Conservation (phyloP, 1,284 basidiomycete species). For the Ganoderma multipileum region DNA sequence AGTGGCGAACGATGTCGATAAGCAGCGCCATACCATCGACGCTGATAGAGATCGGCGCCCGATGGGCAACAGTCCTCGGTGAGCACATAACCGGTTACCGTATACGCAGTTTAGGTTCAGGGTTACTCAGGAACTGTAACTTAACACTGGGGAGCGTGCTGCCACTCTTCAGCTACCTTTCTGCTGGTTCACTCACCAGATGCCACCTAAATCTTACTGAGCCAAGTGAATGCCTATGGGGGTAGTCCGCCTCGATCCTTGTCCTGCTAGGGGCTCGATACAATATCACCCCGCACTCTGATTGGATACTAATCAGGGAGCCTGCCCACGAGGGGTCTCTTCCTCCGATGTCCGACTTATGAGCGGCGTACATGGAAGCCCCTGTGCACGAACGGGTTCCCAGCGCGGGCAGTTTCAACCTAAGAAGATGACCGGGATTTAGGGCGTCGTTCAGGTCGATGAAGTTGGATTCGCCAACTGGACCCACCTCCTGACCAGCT, state of each 20-base stretch:
- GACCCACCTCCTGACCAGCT: background rate
- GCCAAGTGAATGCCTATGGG: background rate
- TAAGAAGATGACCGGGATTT: background rate
- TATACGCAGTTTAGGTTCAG: background rate
- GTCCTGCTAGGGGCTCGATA: background rate
- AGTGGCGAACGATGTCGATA: background rate
- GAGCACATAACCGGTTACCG: too few species aligned
- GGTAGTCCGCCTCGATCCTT: background rate
- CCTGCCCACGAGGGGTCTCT: background rate
- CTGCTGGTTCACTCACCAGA: background rate
- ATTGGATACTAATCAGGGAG: background rate
- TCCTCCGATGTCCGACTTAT: background rate
- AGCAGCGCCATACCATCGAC: too few species aligned
- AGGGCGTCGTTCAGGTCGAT: background rate
- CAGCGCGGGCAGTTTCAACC: background rate
- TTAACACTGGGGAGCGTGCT: background rate
- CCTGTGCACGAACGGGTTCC: background rate
- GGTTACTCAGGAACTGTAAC: background rate
- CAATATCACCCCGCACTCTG: background rate
- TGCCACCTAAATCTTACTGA: background rate
- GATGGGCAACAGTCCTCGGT: too few species aligned
- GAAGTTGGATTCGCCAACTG: background rate
- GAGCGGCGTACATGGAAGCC: background rate
- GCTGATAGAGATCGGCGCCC: background rate
- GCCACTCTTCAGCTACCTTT: background rate